These are phyloP conservation scores for Nothophytophthora sp. DNA, from an alignment of 352 stramenopile species.

Conservation along the genomic window DNA sequence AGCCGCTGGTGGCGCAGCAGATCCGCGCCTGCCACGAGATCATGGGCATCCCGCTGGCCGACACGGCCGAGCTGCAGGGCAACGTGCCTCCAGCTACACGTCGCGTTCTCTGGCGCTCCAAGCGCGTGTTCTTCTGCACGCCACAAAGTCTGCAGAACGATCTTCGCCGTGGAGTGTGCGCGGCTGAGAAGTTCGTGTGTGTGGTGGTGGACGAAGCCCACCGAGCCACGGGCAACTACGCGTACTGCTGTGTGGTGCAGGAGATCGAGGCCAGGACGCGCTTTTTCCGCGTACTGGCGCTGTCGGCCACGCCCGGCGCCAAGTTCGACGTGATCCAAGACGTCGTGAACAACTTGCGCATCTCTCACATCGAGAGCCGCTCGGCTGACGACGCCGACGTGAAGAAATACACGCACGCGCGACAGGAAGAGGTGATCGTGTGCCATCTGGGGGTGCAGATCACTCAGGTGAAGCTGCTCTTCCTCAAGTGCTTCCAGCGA, in stretches of 20 bases:
- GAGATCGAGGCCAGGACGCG: conserved; percentile 61
- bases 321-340: conserved; percentile 96
- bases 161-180: conserved; percentile 79
- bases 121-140: conserved; percentile 98
- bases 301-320: conserved; percentile 97
- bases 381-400: conserved; percentile 96
- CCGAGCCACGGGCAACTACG: conserved; percentile 96
- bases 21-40: conserved; percentile 96
- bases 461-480: conserved; percentile 63
- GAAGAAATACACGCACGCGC: conserved; percentile 82
- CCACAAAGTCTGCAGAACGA: conserved; percentile 98
- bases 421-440: conserved; percentile 85
- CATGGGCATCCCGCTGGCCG: conserved; percentile 91
- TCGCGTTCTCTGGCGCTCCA: conserved; percentile 89
- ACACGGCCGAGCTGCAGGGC: conserved; percentile 87
- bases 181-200: conserved; percentile 91
- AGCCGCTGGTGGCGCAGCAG: conserved; percentile 98
- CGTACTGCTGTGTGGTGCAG: conserved; percentile 94
- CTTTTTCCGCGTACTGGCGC: conserved; percentile 92
- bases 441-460: conserved; percentile 65
- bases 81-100: conserved; percentile 72
- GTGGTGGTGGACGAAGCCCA: conserved; percentile 99
- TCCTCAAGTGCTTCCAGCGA: conserved; percentile 60
- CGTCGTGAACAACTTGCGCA: conserved; percentile 94
- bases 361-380: conserved; percentile 95